Percentiles rank a stretch among this genome's conserved stretches.
Conservation (phyloP, 139 green algal genomes). For the Astrephomene gubernaculifera region DNA sequence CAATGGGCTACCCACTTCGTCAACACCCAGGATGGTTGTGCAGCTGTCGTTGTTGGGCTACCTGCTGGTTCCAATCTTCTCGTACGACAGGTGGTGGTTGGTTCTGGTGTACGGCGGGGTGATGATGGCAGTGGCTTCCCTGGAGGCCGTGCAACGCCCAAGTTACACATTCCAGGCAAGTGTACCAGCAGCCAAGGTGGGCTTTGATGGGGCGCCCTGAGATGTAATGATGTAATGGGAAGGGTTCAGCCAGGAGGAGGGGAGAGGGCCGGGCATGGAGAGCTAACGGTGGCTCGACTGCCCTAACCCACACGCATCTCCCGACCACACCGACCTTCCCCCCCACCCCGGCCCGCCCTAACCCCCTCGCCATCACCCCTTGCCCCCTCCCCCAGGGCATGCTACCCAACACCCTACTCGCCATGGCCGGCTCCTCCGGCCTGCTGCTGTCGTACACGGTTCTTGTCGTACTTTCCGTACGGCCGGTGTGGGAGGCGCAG, state of each 20-base stretch:
- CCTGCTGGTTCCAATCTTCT: slow-evolving; percentile 85
- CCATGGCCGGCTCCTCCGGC: slow-evolving; percentile 32
- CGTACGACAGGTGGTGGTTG: slow-evolving; percentile 58
- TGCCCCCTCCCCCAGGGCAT: slow-evolving; percentile 57
- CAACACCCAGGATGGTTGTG: slow-evolving; percentile 48
- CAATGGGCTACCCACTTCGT: too few relatives aligned
- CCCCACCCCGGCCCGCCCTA: background rate
- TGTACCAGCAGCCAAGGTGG: too few relatives aligned
- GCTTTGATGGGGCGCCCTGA: too few relatives aligned
- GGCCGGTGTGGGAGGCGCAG: slow-evolving; percentile 76
- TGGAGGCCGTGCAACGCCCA: slow-evolving; percentile 78
- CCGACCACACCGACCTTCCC: background rate
- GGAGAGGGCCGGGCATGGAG: too few relatives aligned
- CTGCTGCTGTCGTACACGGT: slow-evolving; percentile 52
- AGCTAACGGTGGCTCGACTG: too few relatives aligned
- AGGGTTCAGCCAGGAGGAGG: too few relatives aligned
- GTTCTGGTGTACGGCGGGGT: slow-evolving; percentile 71
- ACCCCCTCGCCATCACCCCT: background rate
- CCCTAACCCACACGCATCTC: too few relatives aligned
- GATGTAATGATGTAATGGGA: too few relatives aligned
- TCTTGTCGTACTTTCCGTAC: slow-evolving; percentile 63
- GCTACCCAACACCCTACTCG: slow-evolving; percentile 62
- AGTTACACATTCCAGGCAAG: slow-evolving; percentile 68
- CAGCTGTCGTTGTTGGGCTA: slow-evolving; percentile 82
- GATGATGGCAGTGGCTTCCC: slow-evolving; percentile 78